Percentiles rank a stretch among this genome's conserved stretches.
These are phyloP conservation scores for Leccinum variicolor DNA, from an alignment of 768 basidiomycete species.

Conservation along the genomic window DNA sequence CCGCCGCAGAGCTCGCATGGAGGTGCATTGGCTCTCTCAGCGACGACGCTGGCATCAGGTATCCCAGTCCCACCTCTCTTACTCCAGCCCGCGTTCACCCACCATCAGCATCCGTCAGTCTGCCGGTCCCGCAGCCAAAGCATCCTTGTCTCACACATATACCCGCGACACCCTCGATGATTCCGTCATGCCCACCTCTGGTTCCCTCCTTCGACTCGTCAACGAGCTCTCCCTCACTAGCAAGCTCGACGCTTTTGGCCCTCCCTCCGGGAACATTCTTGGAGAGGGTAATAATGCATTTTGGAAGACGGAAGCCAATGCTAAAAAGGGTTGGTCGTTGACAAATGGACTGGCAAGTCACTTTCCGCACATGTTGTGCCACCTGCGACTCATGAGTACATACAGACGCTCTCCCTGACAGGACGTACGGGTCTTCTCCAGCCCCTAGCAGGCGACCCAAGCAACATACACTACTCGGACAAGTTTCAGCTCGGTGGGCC, in stretches of 20 bases:
- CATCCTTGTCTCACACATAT: conserved; percentile 77
- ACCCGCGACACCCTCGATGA: conserved; percentile 48
- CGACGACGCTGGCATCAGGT: conserved; percentile 83
- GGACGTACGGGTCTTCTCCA: conserved; percentile 70
- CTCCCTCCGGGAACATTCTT: conserved; percentile 4
- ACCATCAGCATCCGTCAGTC: conserved; percentile 70
- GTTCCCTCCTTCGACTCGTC: conserved; percentile 18
- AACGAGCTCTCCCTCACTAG: conserved; percentile 21
- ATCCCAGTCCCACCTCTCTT: background rate
- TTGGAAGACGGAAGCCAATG: conserved; percentile 23
- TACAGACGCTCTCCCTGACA: conserved; percentile 71
- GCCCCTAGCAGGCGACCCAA: conserved; percentile 49
- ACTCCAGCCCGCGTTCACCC: background rate
- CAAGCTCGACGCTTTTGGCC: conserved; percentile 20
- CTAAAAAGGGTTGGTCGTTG: conserved; percentile 24
- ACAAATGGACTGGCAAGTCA: conserved; percentile 21
- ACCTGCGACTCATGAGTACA: background rate
- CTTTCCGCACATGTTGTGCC: background rate
- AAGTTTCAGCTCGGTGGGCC: conserved; percentile 94
- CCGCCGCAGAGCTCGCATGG: conserved; percentile 80
- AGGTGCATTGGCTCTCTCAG: conserved; percentile 71
- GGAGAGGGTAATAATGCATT: conserved; percentile 26
- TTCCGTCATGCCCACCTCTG: conserved; percentile 25
- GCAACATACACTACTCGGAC: conserved; percentile 59
- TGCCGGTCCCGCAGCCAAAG: conserved; percentile 80